Evolutionary conservation across 768 basidiomycete species (phyloP).

Genomic region (Rubroboletus pulcherrimus): DNA sequence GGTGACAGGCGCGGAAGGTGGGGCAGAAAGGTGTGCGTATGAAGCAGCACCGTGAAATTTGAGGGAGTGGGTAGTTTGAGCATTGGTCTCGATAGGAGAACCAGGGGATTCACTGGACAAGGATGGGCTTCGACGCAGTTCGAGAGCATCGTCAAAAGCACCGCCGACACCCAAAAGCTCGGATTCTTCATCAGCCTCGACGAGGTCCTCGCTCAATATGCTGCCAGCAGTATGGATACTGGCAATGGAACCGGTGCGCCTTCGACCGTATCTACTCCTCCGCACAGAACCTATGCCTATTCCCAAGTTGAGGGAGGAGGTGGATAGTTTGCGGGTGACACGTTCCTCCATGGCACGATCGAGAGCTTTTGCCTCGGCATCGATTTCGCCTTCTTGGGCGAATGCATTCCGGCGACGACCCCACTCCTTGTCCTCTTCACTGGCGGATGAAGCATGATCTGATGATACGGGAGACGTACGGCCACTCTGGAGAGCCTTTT

Average conservation of each 20-base stretch:
- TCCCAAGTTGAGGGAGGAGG: conserved; percentile 60
- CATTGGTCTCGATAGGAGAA: conserved; percentile 31
- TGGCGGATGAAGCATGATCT: conserved; percentile 49
- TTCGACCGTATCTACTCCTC: conserved; percentile 64
- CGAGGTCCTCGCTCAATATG: conserved; percentile 71
- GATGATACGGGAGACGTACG: conserved; percentile 48
- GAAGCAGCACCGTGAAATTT: conserved; percentile 16
- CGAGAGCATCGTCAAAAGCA: conserved; percentile 47
- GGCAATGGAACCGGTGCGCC: conserved; percentile 72
- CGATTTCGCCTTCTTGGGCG: conserved; percentile 44
- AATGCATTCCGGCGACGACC: conserved; percentile 59
- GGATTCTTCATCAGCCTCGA: conserved; percentile 79
- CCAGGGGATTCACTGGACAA: conserved; percentile 34
- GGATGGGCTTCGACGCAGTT: conserved; percentile 33
- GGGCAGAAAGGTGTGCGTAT: conserved; percentile 19
- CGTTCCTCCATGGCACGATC: conserved; percentile 89
- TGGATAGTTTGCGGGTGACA: conserved; percentile 65
- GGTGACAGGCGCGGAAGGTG: conserved; percentile 55
- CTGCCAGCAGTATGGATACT: conserved; percentile 66
- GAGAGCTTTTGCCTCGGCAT: conserved; percentile 70
- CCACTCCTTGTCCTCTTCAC: conserved; percentile 80
- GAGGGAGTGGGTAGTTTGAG: conserved; percentile 21
- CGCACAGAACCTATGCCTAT: conserved; percentile 66
- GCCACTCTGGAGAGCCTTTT: conserved; percentile 61
- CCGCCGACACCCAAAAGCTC: conserved; percentile 67